Conservation (phyloP, 148 eudicot genomes). For the Camellia japonica region DNA sequence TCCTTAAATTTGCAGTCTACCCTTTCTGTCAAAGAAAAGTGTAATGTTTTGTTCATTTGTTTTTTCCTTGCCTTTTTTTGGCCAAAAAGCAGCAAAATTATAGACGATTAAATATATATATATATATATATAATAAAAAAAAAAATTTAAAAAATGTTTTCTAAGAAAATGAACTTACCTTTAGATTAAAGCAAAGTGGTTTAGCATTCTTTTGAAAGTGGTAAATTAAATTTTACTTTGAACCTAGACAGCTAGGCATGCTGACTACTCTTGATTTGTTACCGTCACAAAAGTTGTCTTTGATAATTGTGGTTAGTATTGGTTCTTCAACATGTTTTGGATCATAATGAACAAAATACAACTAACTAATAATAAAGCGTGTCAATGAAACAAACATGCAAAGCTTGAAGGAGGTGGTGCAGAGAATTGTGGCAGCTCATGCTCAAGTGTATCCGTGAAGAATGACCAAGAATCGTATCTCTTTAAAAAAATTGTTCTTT, state of each 20-base stretch:
- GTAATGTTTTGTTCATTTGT: too few species aligned
- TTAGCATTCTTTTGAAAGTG: too few species aligned
- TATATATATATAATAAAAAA: too few species aligned
- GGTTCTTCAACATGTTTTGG: neutral
- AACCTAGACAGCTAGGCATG: neutral
- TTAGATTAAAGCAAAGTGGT: too few species aligned
- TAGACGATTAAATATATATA: too few species aligned
- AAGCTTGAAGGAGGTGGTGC: neutral
- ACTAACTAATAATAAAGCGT: neutral
- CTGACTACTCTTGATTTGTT: neutral
- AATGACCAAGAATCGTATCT: too few species aligned
- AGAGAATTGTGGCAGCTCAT: neutral
- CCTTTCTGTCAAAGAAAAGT: neutral
- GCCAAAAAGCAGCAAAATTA: too few species aligned
- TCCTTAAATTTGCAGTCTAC: neutral
- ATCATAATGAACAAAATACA: neutral
- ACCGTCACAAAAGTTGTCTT: neutral
- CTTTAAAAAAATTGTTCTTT: too few species aligned
- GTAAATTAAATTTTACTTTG: neutral
- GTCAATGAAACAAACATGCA: constrained; percentile 6
- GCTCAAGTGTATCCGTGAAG: neutral
- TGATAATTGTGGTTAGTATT: constrained; percentile 2
- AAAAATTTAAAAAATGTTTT: too few species aligned
- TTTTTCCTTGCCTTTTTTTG: too few species aligned
- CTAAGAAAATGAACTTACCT: too few species aligned